Evolutionary conservation across 805 yeast genomes (phyloP).

Genomic region (Lachancea dasiensis): DNA sequence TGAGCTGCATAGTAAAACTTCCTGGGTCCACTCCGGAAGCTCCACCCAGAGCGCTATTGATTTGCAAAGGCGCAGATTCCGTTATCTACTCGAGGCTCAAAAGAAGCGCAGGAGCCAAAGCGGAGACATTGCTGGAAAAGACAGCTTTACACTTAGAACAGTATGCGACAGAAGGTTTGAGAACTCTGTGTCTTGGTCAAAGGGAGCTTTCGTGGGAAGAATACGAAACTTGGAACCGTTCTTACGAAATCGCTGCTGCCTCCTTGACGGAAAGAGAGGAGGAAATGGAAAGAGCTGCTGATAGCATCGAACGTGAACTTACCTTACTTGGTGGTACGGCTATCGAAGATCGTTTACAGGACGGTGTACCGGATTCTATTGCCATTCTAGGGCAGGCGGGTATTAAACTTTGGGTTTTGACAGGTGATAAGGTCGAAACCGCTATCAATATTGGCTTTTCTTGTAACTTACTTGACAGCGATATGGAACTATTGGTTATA

Average conservation of each 20-base stretch:
- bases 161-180: constrained; percentile 75
- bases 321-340: constrained; percentile 76
- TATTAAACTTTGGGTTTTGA: constrained; percentile 77
- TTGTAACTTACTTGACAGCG: constrained; percentile 68
- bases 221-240: constrained; percentile 56
- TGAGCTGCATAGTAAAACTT: constrained; percentile 74
- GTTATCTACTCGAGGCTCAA: constrained; percentile 63
- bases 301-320: constrained; percentile 61
- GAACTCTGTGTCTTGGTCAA: constrained; percentile 77
- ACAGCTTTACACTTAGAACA: constrained; percentile 74
- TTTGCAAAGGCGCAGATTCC: constrained; percentile 85
- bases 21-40: constrained; percentile 44
- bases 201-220: constrained; percentile 57
- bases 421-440: constrained; percentile 88
- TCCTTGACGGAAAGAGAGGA: constrained; percentile 61
- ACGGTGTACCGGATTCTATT: constrained; percentile 82
- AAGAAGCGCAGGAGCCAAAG: constrained; percentile 35
- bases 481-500: constrained; percentile 67
- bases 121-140: constrained; percentile 42
- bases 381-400: constrained; percentile 67
- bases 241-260: constrained; percentile 60
- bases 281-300: constrained; percentile 68
- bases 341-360: constrained; percentile 78
- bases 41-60: constrained; percentile 54
- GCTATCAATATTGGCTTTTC: constrained; percentile 85